phyloP scores from a whole-genome alignment of 805 yeast species.

The Ascoidea tarda region DNA sequence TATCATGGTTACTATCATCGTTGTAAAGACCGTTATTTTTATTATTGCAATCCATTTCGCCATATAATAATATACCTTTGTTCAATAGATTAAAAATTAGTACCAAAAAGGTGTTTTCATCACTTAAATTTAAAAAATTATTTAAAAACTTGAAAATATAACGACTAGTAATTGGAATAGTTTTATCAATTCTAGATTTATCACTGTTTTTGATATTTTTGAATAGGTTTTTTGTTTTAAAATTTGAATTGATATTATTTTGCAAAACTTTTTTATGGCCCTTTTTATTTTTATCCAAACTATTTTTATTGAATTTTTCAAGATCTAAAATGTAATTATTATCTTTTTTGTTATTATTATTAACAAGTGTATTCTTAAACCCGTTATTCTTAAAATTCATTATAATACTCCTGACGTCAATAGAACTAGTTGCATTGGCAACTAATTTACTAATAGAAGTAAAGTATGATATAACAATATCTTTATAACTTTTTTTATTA shows the following conservation, averaged over 20 bases:
- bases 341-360: neutral
- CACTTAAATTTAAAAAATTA: conserved; percentile 12
- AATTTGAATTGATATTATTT: too few species aligned
- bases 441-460: neutral
- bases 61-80: neutral
- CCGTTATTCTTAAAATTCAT: neutral
- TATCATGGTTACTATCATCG: neutral
- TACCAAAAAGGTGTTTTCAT: conserved; percentile 20
- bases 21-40: neutral
- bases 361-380: neutral
- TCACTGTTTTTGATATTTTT: too few species aligned
- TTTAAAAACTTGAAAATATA: conserved; percentile 15
- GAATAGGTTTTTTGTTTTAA: neutral
- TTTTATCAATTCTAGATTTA: neutral
- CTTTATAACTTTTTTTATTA: neutral
- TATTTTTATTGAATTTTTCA: too few species aligned
- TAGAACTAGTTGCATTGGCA: neutral
- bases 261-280: too few species aligned
- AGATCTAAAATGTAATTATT: too few species aligned
- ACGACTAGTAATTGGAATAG: conserved; percentile 5
- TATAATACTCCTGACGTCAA: neutral
- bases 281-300: too few species aligned
- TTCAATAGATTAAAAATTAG: conserved; percentile 11
- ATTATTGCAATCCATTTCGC: neutral
- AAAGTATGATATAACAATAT: neutral